phyloP scores from a whole-genome alignment of 164 flowering plant genomes.

The Chloranthus sessilifolius region DNA sequence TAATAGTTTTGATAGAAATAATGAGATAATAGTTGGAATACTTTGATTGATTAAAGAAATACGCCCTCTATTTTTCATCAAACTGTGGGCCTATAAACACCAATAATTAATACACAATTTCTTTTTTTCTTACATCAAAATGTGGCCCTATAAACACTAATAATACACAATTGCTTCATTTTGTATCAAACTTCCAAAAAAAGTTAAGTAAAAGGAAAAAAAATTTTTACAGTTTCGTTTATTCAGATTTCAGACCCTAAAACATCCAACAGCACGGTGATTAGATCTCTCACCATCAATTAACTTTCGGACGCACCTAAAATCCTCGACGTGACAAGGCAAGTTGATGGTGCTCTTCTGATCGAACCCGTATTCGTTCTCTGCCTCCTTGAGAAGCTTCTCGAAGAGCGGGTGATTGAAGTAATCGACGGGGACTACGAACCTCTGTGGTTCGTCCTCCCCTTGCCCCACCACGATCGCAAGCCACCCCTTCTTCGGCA shows the following conservation, averaged over 20 bases:
- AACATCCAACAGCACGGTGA: constrained; percentile 38
- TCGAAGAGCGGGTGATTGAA: constrained; percentile 72
- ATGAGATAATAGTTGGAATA: no score
- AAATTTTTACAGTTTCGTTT: no score
- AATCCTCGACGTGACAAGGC: constrained; percentile 72
- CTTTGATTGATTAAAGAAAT: no score
- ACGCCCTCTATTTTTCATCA: no score
- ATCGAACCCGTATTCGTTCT: constrained; percentile 74
- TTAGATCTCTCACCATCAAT: constrained; percentile 49
- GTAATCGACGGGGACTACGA: constrained; percentile 62
- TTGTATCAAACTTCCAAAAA: no score
- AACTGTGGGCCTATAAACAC: no score
- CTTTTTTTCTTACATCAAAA: no score
- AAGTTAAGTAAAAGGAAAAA: no score
- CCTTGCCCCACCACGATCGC: constrained; percentile 62
- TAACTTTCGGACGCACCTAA: constrained; percentile 50
- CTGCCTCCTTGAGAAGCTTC: constrained; percentile 68
- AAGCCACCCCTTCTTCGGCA: constrained; percentile 68
- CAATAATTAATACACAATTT: no score
- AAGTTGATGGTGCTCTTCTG: constrained; percentile 70
- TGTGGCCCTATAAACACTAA: no score
- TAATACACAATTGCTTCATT: no score
- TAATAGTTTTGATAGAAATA: no score
- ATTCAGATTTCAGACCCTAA: constrained; percentile 43
- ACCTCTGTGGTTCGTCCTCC: constrained; percentile 52